A percentile compares a stretch with the other conserved stretches of the same genome.
Conservation (phyloP, 2,329 filamentous ascomycete genomes). For the Tolypocladium tundrense region DNA sequence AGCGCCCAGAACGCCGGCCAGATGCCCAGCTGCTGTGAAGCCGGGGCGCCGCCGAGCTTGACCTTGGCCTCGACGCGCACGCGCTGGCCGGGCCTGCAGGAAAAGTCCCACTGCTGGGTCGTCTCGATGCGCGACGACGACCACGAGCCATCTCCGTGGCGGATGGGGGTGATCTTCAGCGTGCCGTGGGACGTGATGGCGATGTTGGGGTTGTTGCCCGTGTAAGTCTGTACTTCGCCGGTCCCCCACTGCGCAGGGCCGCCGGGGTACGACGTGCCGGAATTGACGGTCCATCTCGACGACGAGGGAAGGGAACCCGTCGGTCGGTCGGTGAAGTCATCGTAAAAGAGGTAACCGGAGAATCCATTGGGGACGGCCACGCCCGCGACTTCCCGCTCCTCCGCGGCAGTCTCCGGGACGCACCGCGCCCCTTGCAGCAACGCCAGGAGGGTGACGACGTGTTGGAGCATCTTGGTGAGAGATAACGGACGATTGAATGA, state of each 20-base stretch:
- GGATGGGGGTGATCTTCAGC: conserved; percentile 23
- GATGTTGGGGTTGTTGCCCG: conserved; percentile 26
- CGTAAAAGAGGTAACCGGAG: conserved; percentile 14
- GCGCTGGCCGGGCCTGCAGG: conserved; percentile 18
- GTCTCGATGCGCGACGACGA: conserved; percentile 35
- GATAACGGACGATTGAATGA: not conserved
- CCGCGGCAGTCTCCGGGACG: too few species aligned
- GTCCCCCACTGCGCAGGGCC: conserved; percentile 38
- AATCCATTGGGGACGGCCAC: conserved; percentile 9
- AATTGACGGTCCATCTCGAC: conserved; percentile 31
- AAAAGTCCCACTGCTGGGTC: conserved; percentile 19
- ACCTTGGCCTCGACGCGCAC: conserved; percentile 28
- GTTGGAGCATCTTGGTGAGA: not conserved
- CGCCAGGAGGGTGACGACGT: not conserved
- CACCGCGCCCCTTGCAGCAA: not conserved
- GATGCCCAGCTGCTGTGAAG: conserved; percentile 23
- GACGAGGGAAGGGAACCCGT: conserved; percentile 17
- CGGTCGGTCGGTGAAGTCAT: conserved; percentile 12
- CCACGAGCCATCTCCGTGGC: conserved; percentile 23
- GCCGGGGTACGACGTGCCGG: conserved; percentile 35
- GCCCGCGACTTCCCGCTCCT: not conserved
- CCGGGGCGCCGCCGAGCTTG: conserved; percentile 19
- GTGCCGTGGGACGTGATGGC: conserved; percentile 23
- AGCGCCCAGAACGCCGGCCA: conserved; percentile 39
- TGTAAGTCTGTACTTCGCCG: conserved; percentile 36